Evolutionary conservation across 257 asterid genomes (phyloP).

Genomic region (Euphrasia confusa): DNA sequence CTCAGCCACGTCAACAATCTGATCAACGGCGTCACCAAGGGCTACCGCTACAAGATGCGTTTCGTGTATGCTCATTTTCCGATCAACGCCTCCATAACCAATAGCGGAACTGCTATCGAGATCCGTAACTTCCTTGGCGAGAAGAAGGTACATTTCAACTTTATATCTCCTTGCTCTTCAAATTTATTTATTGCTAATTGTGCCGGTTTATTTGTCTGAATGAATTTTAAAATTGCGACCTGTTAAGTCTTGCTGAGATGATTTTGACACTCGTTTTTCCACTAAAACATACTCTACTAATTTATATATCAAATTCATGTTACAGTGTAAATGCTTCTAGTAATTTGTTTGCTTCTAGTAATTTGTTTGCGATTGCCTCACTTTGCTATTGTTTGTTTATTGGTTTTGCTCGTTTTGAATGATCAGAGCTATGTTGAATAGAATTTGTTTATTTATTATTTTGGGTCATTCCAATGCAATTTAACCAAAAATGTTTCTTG

Average conservation of each 20-base stretch:
- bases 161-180: background rate
- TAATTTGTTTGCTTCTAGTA: too few species aligned
- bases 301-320: too few species aligned
- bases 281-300: too few species aligned
- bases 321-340: too few species aligned
- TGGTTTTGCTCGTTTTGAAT: too few species aligned
- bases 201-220: background rate
- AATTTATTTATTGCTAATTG: background rate
- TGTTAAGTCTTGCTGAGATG: background rate
- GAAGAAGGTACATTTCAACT: background rate
- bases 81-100: constrained; percentile 1
- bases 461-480: too few species aligned
- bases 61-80: constrained; percentile 8
- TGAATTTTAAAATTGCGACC: too few species aligned
- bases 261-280: background rate
- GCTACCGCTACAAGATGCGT: constrained; percentile 7
- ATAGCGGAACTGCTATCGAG: background rate
- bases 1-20: constrained; percentile 6
- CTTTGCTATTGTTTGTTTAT: too few species aligned
- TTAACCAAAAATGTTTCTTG: too few species aligned
- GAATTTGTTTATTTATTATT: too few species aligned
- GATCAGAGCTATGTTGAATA: too few species aligned
- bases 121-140: constrained; percentile 7
- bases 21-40: constrained; percentile 10
- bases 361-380: too few species aligned